Evolutionary conservation across 2,329 filamentous ascomycete species (phyloP).

Genomic region (Scedosporium boydii): DNA sequence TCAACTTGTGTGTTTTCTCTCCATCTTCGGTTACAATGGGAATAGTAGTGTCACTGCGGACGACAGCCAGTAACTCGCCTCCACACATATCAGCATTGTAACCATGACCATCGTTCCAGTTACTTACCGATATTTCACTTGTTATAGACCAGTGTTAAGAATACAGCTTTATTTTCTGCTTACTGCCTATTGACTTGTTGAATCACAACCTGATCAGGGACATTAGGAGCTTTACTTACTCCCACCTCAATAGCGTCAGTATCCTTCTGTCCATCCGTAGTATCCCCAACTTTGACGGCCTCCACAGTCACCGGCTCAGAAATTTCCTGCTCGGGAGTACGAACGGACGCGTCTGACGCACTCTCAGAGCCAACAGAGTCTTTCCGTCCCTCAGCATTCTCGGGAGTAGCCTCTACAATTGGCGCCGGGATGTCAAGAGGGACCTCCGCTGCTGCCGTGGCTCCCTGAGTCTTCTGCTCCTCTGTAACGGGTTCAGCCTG

Average conservation of each 20-base stretch:
- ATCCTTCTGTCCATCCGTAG: not conserved
- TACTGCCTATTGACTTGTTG: not conserved
- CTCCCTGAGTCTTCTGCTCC: not conserved
- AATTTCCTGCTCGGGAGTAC: not conserved
- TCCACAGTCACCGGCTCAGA: not conserved
- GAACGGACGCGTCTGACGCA: not conserved
- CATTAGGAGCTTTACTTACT: not conserved
- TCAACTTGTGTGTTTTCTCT: no score
- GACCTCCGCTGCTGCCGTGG: not conserved
- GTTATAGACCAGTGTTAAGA: no score
- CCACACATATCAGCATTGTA: no score
- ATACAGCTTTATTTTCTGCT: no score
- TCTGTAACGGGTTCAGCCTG: not conserved
- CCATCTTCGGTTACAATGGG: no score
- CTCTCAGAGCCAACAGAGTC: not conserved
- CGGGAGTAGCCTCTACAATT: not conserved
- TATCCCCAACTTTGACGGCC: not conserved
- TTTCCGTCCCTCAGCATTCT: not conserved
- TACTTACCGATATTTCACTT: no score
- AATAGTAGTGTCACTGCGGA: no score
- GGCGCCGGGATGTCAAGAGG: not conserved
- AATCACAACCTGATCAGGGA: not conserved
- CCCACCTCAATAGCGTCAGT: not conserved
- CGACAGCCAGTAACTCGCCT: no score
- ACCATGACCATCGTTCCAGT: no score